Conservation (phyloP, 257 asterid species). For the Paraleonurus japonicus region DNA sequence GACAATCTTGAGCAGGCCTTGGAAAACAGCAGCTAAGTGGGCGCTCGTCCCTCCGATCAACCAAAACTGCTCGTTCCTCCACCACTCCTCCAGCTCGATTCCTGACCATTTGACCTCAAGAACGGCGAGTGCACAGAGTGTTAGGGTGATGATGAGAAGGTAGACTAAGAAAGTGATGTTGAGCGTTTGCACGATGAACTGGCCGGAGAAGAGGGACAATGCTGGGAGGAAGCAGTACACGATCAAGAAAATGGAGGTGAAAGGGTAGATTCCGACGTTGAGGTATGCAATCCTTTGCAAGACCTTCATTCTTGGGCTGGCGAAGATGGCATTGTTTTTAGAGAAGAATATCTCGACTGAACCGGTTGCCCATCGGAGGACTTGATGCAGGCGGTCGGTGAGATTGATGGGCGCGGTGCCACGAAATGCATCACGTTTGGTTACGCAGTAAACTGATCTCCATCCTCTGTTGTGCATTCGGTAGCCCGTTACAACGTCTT, state of each 20-base stretch:
- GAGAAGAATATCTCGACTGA: constrained; percentile 68
- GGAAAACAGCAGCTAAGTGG: constrained; percentile 65
- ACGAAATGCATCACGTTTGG: constrained; percentile 61
- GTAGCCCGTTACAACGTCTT: constrained; percentile 63
- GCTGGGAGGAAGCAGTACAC: constrained; percentile 70
- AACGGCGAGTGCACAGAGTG: constrained; percentile 50
- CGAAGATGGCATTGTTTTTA: constrained; percentile 52
- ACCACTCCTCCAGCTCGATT: constrained; percentile 58
- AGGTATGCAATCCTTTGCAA: constrained; percentile 63
- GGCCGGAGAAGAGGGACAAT: constrained; percentile 62
- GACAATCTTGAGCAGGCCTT: constrained; percentile 50
- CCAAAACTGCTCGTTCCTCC: constrained; percentile 71
- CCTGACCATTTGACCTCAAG: constrained; percentile 71
- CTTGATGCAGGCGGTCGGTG: constrained; percentile 68
- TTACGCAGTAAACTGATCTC: constrained; percentile 60
- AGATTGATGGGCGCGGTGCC: constrained; percentile 69
- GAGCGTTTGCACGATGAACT: constrained; percentile 57
- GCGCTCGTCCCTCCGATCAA: constrained; percentile 62
- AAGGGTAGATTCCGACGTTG: constrained; percentile 56
- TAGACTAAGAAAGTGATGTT: constrained; percentile 49
- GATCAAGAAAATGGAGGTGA: constrained; percentile 56
- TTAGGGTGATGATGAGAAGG: constrained; percentile 43
- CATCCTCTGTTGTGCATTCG: constrained; percentile 68
- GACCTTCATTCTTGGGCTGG: constrained; percentile 49
- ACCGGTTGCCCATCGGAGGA: constrained; percentile 71